Evolutionary conservation across 306 rosid species (phyloP), one percentile per base, ranked within the genome.

Genomic region (Quercus dentata): DNA sequence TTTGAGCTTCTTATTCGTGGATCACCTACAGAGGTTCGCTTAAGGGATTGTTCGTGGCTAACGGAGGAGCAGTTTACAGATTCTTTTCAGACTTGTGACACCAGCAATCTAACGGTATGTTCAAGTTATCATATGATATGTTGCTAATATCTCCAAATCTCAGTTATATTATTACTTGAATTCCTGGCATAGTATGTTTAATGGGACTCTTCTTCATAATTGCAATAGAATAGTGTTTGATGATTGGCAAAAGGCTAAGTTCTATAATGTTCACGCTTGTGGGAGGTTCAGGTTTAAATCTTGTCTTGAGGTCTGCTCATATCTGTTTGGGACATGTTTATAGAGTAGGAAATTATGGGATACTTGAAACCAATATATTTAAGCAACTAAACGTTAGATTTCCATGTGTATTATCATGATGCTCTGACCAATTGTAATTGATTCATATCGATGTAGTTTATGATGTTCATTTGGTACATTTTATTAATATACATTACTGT

Each of bases 31-130:
- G 94, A 90, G 83, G 84, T 95, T 74, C 82, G 97, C 23, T 7
- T 95, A 19, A 49, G 44, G 75, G 97, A 95, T 78, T 92, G 97
- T 78, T 95, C 99, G 2, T 88, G 99, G 99, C 76, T 92, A 80
- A 75, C 94, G 4, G 99, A 86, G 78, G 94, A 93, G 56, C 85
- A 90, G 69, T 90, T 93, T 41, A 57, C 80, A 13, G 49, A 76
- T 25, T 84, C 80, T 74, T 90, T 93, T 68, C 77, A 84, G 76
- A 59, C 8, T 10, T 87, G 90, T 33, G 88, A 89, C 84, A 68
- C 91, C 57, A 59, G 76, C 63, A 83, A 82, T 56, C 83, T 93
- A 82, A 72, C n/a, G 84, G 98, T 95, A 82, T 57, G 74, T 75
- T 62, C 23, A 77, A 44, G 28, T n/a, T 67, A 2, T 44, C 30